A percentile compares a stretch with the other conserved stretches of the same genome.
Evolutionary conservation across 495 filamentous ascomycete genomes (phyloP).

Genomic region (Rostrohypoxylon terebratum): DNA sequence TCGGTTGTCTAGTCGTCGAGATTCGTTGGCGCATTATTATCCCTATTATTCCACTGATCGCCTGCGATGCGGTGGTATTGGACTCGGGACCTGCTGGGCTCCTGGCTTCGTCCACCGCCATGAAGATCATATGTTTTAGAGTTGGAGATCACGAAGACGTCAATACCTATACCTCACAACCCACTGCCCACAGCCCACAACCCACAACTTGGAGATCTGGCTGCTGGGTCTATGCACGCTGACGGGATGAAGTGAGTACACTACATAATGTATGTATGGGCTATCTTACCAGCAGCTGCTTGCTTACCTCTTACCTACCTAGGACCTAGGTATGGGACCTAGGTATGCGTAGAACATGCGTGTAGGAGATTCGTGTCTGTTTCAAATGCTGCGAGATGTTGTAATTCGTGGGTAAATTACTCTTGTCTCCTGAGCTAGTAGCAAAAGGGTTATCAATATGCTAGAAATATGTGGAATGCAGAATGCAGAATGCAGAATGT

Average conservation of each 20-base stretch:
- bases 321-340: neutral
- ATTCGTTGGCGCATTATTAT: constrained; percentile 5
- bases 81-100: constrained; percentile 5
- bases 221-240: constrained; percentile 7
- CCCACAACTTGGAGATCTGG: neutral
- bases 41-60: constrained; percentile 14
- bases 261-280: no score
- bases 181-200: neutral
- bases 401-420: constrained; percentile 22
- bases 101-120: constrained; percentile 17
- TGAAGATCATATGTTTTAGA: constrained; percentile 24
- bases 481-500: no score
- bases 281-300: no score
- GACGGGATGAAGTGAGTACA: constrained; percentile 1
- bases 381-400: constrained; percentile 38
- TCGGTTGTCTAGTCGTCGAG: constrained; percentile 7
- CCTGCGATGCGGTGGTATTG: constrained; percentile 10
- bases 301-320: no score
- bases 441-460: neutral
- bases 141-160: constrained; percentile 33
- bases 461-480: no score
- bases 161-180: constrained; percentile 14
- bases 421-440: neutral
- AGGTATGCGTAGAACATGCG: no score
- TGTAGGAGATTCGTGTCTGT: constrained; percentile 16